A percentile compares a stretch with the other conserved stretches of the same genome.
These are phyloP conservation scores for cucumber (Cucumis sativus) DNA, from an alignment of 306 rosid genomes.

Conservation along the genomic window DNA sequence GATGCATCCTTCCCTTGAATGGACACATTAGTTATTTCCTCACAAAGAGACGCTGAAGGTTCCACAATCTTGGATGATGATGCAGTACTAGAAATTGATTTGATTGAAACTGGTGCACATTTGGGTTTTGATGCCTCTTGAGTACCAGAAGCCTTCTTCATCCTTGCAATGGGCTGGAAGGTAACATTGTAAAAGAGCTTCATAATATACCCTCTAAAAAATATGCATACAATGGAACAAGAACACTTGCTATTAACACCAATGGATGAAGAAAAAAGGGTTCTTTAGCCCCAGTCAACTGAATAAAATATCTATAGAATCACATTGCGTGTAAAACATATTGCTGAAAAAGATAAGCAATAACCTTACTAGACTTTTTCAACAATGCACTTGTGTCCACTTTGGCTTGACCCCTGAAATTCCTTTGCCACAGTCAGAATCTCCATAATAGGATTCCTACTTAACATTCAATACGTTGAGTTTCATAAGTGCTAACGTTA, in stretches of 20 bases:
- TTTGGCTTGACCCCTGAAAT: slow-evolving; percentile 41
- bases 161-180: slow-evolving; percentile 49
- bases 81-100: slow-evolving; percentile 24
- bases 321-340: not conserved
- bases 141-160: slow-evolving; percentile 21
- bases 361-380: slow-evolving; percentile 47
- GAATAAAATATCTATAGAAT: not conserved
- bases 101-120: slow-evolving; percentile 16
- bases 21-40: slow-evolving; percentile 23
- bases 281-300: not conserved
- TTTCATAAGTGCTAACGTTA: slow-evolving; percentile 40
- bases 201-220: not conserved
- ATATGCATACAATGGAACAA: not conserved
- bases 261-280: not conserved
- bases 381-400: slow-evolving; percentile 24
- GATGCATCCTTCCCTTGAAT: slow-evolving; percentile 24
- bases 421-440: slow-evolving; percentile 1
- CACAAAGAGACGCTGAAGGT: slow-evolving; percentile 22
- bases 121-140: slow-evolving; percentile 34
- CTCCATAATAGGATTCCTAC: not conserved
- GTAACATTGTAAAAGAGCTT: slow-evolving; percentile 10
- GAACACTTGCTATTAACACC: not conserved
- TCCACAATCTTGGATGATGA: slow-evolving; percentile 33
- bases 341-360: slow-evolving; percentile 6
- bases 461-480: not conserved